These are phyloP conservation scores for Trametes coccinea DNA, from an alignment of 768 basidiomycete genomes.

Conservation along the genomic window DNA sequence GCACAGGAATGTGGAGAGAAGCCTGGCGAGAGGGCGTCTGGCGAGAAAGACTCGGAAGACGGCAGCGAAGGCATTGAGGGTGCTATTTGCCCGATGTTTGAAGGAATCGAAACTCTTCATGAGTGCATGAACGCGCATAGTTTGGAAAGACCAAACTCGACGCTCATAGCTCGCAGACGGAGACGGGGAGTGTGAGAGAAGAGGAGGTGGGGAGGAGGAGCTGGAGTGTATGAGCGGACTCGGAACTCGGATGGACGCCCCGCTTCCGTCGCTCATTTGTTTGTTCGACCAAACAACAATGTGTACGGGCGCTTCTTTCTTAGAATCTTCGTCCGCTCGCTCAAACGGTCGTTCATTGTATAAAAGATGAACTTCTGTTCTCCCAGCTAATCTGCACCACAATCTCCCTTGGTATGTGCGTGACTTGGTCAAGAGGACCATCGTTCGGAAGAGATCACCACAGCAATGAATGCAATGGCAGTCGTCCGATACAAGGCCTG, in stretches of 20 bases:
- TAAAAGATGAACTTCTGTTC: no score
- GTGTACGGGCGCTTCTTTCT: not conserved
- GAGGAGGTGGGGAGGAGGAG: not conserved
- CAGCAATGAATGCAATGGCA: no score
- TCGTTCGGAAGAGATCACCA: no score
- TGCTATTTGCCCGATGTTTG: not conserved
- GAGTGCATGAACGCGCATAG: not conserved
- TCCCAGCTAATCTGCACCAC: no score
- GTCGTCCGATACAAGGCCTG: no score
- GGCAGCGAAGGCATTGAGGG: not conserved
- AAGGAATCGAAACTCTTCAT: not conserved
- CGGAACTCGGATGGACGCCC: not conserved
- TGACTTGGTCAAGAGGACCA: no score
- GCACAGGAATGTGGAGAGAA: constrained; percentile 48
- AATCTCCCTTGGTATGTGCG: no score
- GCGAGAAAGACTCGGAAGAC: constrained; percentile 21
- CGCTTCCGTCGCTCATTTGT: constrained; percentile 3
- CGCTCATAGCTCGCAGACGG: not conserved
- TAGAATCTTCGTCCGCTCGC: no score
- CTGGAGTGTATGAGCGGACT: not conserved
- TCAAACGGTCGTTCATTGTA: no score
- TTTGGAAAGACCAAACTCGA: not conserved
- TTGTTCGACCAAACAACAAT: constrained; percentile 8
- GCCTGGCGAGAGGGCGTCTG: constrained; percentile 39
- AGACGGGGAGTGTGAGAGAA: not conserved